These are phyloP conservation scores for Leccinellum rugosiceps DNA, from an alignment of 768 basidiomycete genomes.

Conservation along the genomic window DNA sequence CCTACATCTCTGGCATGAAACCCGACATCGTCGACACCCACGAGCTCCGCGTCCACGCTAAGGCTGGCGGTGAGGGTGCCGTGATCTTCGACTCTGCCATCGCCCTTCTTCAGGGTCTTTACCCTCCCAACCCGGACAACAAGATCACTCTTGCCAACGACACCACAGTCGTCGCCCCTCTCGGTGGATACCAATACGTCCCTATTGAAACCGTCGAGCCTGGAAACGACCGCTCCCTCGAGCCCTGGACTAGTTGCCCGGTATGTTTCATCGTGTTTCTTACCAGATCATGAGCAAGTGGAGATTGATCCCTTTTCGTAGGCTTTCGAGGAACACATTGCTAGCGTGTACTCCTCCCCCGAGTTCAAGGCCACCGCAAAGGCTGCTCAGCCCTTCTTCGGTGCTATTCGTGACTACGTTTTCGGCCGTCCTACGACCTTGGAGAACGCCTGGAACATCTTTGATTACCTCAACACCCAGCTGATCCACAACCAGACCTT, in stretches of 20 bases:
- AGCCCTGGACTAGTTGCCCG: slow-evolving; percentile 71
- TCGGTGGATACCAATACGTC: slow-evolving; percentile 84
- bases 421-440: slow-evolving; percentile 64
- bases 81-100: slow-evolving; percentile 85
- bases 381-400: slow-evolving; percentile 64
- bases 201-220: slow-evolving; percentile 89
- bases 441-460: slow-evolving; percentile 78
- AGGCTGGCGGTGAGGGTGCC: slow-evolving; percentile 81
- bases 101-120: slow-evolving; percentile 81
- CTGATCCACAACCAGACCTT: slow-evolving; percentile 81
- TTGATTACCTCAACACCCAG: slow-evolving; percentile 74
- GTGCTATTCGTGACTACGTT: slow-evolving; percentile 62
- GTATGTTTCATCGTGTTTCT: slow-evolving; percentile 29
- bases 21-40: slow-evolving; percentile 68
- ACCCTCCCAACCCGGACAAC: slow-evolving; percentile 74
- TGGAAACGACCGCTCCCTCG: slow-evolving; percentile 75
- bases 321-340: slow-evolving; percentile 65
- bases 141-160: slow-evolving; percentile 78
- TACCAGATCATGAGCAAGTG: neutral
- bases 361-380: slow-evolving; percentile 62
- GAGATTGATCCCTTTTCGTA: slow-evolving; percentile 27
- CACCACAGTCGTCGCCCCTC: slow-evolving; percentile 64
- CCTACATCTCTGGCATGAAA: slow-evolving; percentile 64
- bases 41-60: slow-evolving; percentile 73
- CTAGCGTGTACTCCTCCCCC: slow-evolving; percentile 55